Percentiles rank a stretch among this genome's conserved stretches.
Conservation (phyloP, 495 filamentous ascomycete genomes). For the Entonaema liquescens region DNA sequence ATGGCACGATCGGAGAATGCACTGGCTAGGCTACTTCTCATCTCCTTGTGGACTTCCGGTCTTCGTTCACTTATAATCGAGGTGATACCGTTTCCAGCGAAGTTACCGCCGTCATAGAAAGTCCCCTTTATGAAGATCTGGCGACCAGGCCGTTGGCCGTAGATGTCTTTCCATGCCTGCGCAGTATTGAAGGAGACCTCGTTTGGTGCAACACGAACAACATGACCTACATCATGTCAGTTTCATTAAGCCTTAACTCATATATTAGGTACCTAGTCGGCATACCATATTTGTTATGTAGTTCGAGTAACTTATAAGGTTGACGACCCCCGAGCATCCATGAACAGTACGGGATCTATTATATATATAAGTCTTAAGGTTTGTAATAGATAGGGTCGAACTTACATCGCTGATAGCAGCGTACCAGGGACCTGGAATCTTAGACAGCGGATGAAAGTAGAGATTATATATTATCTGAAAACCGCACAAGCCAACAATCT, state of each 20-base stretch:
- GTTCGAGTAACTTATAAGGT: constrained; percentile 28
- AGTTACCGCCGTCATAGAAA: constrained; percentile 38
- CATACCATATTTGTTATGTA: constrained; percentile 43
- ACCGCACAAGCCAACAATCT: constrained; percentile 1
- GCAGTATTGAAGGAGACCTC: constrained; percentile 55
- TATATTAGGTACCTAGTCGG: neutral
- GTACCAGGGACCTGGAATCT: constrained; percentile 59
- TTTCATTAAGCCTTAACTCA: too few relatives aligned
- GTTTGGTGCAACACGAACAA: constrained; percentile 56
- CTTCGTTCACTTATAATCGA: constrained; percentile 43
- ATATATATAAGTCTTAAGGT: neutral
- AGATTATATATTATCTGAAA: constrained; percentile 50
- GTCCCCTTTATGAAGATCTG: constrained; percentile 45
- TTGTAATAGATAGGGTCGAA: neutral
- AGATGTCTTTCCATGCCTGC: constrained; percentile 56
- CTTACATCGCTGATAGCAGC: constrained; percentile 25
- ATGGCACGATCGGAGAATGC: constrained; percentile 52
- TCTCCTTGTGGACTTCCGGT: constrained; percentile 48
- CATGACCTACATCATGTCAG: constrained; percentile 35
- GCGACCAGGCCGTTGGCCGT: constrained; percentile 44
- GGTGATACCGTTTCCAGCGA: constrained; percentile 33
- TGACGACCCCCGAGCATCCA: constrained; percentile 26
- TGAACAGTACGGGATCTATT: constrained; percentile 35
- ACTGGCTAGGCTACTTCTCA: constrained; percentile 42
- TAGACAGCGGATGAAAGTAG: constrained; percentile 60